phyloP scores from a whole-genome alignment of 140 eudicot genomes.

The Erigeron philadelphicus region DNA sequence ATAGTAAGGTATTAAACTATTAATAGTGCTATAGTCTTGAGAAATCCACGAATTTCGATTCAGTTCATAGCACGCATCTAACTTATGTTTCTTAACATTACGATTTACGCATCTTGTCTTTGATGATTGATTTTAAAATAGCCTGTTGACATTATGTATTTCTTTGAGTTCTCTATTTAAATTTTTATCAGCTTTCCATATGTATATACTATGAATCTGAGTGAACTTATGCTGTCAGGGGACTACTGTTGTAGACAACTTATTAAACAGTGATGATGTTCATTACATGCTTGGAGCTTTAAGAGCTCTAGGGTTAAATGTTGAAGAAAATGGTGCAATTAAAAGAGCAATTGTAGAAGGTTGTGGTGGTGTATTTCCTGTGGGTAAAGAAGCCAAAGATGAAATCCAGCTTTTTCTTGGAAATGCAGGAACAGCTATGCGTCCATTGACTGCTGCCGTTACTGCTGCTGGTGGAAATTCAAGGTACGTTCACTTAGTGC shows the following conservation, averaged over 20 bases:
- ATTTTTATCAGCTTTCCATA: not conserved
- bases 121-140: not conserved
- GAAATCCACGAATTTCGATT: not conserved
- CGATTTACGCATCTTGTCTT: not conserved
- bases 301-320: conserved; percentile 73
- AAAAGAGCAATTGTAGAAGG: conserved; percentile 85
- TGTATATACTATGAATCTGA: not conserved
- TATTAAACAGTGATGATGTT: conserved; percentile 82
- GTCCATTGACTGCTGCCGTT: conserved; percentile 95
- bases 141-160: not conserved
- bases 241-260: conserved; percentile 80
- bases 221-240: conserved; percentile 44
- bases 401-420: conserved; percentile 92
- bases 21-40: not conserved
- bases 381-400: conserved; percentile 60
- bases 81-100: not conserved
- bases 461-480: conserved; percentile 92
- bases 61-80: not conserved
- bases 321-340: conserved; percentile 63
- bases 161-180: not conserved
- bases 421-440: conserved; percentile 98
- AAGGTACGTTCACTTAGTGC: conserved; percentile 40
- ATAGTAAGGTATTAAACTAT: not conserved
- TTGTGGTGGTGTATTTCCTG: conserved; percentile 81
- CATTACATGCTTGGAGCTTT: conserved; percentile 97